Evolutionary conservation across 257 asterid species (phyloP), one percentile per base, ranked within the genome.

Genomic region (Solanum pimpinellifolium): DNA sequence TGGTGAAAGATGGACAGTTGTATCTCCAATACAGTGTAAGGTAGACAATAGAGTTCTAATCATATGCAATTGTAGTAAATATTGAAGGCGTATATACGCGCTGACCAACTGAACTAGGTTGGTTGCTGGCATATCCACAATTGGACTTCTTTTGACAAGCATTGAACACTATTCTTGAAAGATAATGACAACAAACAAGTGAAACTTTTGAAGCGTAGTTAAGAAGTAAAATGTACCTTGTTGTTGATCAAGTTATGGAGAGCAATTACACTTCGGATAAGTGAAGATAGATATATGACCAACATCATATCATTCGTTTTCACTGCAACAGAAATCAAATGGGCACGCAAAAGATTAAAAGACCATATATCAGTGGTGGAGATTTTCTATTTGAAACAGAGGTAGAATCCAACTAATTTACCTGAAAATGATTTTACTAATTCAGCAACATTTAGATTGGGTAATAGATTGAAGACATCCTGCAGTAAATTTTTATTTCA

Each of bases 281-380:
- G 95, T 60, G 98, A 94, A 84, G 99, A 96, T 56, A 96, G 96
- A 89, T 96, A 96, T 87, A 96, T 96, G 89, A 96, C 99, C 95
- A 96, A 86, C 99, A 96, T 96, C 98, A 94, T 94, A 92, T 96
- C 98, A 91, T 96, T 96, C 29, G 99, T 96, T 92, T 96, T 96
- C 92, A 96, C 99, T 96, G 93, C 88, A 89, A 52, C 90, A 68
- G 83, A 44, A 83, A 78, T 49, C 21, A 84, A 74, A 87, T 49
- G 44, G 81, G 60, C 9, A 86, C 25, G 47, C 72, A 33, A 80
- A 47, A 83, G 23, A 72, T 76, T 42, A 25, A 39, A 83, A 56
- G 81, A 46, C n/a, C 4, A 69, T 14, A 70, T 52, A 81, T 23
- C 8, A 9, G 59, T 85, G 3, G 21, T 25, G 86, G 4, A 74